These are phyloP conservation scores for Garcia nutans DNA, from an alignment of 345 rosid species.

Conservation along the genomic window DNA sequence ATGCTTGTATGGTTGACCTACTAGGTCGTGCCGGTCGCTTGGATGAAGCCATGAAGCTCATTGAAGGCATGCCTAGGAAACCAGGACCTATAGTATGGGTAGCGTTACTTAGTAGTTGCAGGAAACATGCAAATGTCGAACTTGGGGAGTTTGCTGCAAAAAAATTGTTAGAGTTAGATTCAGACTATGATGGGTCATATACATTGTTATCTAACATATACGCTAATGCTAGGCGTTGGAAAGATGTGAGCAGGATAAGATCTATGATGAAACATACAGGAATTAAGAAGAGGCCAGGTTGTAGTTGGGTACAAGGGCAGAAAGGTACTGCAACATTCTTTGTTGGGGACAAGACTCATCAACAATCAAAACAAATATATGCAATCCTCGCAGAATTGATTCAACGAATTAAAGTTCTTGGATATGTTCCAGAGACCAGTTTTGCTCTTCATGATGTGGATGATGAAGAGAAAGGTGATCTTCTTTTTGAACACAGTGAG, in stretches of 20 bases:
- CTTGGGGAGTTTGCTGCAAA: constrained; percentile 74
- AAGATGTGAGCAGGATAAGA: constrained; percentile 71
- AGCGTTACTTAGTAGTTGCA: constrained; percentile 71
- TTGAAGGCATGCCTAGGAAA: constrained; percentile 67
- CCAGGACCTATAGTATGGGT: constrained; percentile 72
- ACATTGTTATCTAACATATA: constrained; percentile 78
- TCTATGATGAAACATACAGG: constrained; percentile 68
- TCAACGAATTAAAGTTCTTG: constrained; percentile 62
- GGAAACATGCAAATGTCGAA: constrained; percentile 69
- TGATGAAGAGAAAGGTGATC: constrained; percentile 83
- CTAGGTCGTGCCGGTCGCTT: constrained; percentile 75
- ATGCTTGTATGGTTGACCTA: constrained; percentile 83
- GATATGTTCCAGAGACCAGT: constrained; percentile 73
- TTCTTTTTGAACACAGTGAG: constrained; percentile 76
- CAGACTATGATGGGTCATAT: constrained; percentile 69
- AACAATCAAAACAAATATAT: constrained; percentile 49
- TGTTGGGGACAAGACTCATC: constrained; percentile 73
- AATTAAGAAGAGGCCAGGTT: constrained; percentile 75
- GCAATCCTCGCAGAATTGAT: constrained; percentile 53
- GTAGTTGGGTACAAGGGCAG: constrained; percentile 84
- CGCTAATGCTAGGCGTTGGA: constrained; percentile 80
- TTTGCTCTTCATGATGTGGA: constrained; percentile 90
- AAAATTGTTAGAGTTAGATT: constrained; percentile 44
- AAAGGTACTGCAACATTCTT: constrained; percentile 71
- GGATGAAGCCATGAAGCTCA: constrained; percentile 55